Conservation (phyloP, 345 rosid species). For the Populus deltoides region DNA sequence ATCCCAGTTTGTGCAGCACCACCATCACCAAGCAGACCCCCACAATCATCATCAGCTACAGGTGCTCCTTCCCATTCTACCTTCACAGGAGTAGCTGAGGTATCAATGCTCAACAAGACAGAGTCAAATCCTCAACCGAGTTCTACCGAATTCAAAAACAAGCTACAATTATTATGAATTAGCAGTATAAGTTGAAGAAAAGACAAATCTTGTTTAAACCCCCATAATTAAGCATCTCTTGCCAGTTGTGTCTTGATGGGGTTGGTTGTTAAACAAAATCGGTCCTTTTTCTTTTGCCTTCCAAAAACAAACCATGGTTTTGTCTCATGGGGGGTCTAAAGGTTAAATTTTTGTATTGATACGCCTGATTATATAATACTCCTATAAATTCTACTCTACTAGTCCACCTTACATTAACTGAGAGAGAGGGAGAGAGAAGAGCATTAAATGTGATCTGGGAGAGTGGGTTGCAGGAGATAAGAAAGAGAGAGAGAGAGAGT, state of each 20-base stretch:
- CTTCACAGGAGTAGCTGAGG: conserved; percentile 20
- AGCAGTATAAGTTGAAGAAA: not conserved
- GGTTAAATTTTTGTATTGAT: conserved; percentile 7
- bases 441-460: conserved; percentile 47
- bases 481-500: not conserved
- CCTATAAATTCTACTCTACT: not conserved
- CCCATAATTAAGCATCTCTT: conserved; percentile 12
- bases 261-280: conserved; percentile 11
- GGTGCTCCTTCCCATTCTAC: conserved; percentile 5
- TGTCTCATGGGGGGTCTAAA: conserved; percentile 6
- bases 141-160: conserved; percentile 33
- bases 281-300: conserved; percentile 7
- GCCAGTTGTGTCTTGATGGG: conserved; percentile 11
- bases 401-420: conserved; percentile 12
- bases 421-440: conserved; percentile 14
- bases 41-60: conserved; percentile 13
- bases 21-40: conserved; percentile 28
- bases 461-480: conserved; percentile 43
- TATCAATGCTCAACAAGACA: conserved; percentile 14
- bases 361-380: not conserved
- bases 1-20: conserved; percentile 78
- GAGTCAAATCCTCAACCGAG: conserved; percentile 19
- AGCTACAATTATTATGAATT: conserved; percentile 29
- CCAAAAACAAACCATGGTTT: conserved; percentile 8
- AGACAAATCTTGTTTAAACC: conserved; percentile 9